Base-by-base conservation (phyloP, 169 alveolate species). In the Cryptosporidium viatorum region DNA sequence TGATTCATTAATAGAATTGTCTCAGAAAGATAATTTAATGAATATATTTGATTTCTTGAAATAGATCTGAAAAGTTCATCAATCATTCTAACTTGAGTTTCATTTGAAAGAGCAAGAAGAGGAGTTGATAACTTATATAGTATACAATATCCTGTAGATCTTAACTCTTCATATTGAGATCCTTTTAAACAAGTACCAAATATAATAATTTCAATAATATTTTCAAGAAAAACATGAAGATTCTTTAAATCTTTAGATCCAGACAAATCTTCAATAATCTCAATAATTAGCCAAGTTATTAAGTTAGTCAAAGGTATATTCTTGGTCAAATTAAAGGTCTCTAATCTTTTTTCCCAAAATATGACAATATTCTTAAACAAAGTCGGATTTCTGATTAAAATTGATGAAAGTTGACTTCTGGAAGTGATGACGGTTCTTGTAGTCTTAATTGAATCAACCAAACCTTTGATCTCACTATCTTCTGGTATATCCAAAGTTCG, bases 141-240 rank as follows among this genome's bases (percentile, higher is more conserved):
- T n/a, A 80, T 80, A 67, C 89, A 80, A 21, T 80, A 80, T 62
- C 80, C 89, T 21, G 89, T 43, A 65, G 75, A 80, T 80, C 89
- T 80, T n/a, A 80, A 41, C 7, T 80, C 89, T 80, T 80, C 89
- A 16, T 62, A 80, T 33, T 50, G 37, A 41, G 89, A 65, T 23
- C 52, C 70, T 35, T 33, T 80, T 14, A 80, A 29, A 29, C 89
- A 80, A 5, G 74, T n/a, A 65, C 70, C 74, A 41, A 80, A 80
- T 18, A 80, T 55, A 41, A 80, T 80, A 9, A 37, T 39, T 60
- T 60, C 71, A 65, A 80, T 62, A 37, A 80, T 80, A 62, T 43
- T 62, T 21, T 43, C 52, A 14, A 80, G 51, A 48, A 33, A 80
- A 14, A 31, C 26, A 37, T 80, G 65, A 5, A 41, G 29, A 62